Percentiles rank a stretch among this genome's conserved stretches.
These are phyloP conservation scores for Zychaea mexicana DNA, from an alignment of 371 early-diverging fungal genomes.

Conservation along the genomic window DNA sequence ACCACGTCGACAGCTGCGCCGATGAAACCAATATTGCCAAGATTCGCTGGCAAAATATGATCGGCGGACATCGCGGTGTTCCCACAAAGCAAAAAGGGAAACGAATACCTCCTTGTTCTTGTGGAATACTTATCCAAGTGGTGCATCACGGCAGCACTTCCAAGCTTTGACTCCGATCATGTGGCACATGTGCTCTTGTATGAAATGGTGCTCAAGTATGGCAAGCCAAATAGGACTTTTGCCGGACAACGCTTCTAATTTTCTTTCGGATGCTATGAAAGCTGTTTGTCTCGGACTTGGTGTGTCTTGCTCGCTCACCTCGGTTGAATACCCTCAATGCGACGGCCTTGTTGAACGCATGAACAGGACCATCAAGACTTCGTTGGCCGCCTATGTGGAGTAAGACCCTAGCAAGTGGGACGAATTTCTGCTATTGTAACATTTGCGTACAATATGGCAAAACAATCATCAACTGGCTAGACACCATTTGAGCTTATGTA, in stretches of 20 bases:
- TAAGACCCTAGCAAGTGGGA: constrained; percentile 12
- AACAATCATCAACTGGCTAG: constrained; percentile 13
- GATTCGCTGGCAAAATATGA: constrained; percentile 19
- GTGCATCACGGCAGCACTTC: constrained; percentile 13
- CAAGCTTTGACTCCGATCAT: neutral
- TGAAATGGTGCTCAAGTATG: neutral
- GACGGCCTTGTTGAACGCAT: constrained; percentile 22
- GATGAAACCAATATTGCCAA: neutral
- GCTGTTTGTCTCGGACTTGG: constrained; percentile 4
- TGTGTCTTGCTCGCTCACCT: constrained; percentile 8
- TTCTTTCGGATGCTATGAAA: constrained; percentile 12
- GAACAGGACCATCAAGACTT: constrained; percentile 19
- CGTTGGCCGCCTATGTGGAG: constrained; percentile 4
- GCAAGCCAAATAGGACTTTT: constrained; percentile 10
- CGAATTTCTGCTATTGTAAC: constrained; percentile 15
- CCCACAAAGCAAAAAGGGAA: constrained; percentile 8
- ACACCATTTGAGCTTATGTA: constrained; percentile 23
- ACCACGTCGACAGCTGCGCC: neutral
- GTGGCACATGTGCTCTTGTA: neutral
- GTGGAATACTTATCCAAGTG: constrained; percentile 24
- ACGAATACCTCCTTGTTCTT: constrained; percentile 19
- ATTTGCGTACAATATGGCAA: constrained; percentile 19
- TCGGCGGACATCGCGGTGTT: constrained; percentile 22
- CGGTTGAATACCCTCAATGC: constrained; percentile 21
- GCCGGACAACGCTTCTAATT: constrained; percentile 18